Percentiles rank a stretch among this genome's conserved stretches.
Evolutionary conservation across 768 basidiomycete species (phyloP).

Genomic region (Trametes coccinea): DNA sequence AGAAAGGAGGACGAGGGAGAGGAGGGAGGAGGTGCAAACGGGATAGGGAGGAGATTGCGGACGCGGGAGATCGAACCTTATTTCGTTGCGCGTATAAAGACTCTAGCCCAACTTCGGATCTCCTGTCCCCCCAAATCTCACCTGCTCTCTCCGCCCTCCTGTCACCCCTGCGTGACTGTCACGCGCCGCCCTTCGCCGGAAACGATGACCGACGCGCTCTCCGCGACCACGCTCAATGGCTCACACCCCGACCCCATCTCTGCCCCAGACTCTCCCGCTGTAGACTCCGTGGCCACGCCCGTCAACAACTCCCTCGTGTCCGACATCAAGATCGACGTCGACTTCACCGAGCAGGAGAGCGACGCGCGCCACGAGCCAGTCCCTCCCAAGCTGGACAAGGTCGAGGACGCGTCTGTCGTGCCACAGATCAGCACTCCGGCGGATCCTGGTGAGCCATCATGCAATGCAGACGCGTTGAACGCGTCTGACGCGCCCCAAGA

Average conservation of each 20-base stretch:
- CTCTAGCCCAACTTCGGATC: conserved; percentile 61
- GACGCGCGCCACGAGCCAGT: conserved; percentile 65
- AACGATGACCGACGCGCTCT: conserved; percentile 61
- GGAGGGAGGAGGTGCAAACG: conserved; percentile 26
- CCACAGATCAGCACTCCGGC: conserved; percentile 45
- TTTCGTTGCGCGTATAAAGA: conserved; percentile 80
- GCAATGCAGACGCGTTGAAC: conserved; percentile 23
- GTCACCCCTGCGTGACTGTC: conserved; percentile 62
- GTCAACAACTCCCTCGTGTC: conserved; percentile 49
- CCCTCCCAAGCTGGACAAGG: conserved; percentile 46
- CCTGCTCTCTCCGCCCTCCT: conserved; percentile 34
- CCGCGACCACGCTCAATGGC: conserved; percentile 27
- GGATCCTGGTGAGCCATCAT: conserved; percentile 49
- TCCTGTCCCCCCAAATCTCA: conserved; percentile 73
- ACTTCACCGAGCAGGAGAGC: conserved; percentile 63
- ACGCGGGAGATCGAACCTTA: conserved; percentile 84
- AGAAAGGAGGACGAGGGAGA: conserved; percentile 22
- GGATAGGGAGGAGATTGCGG: conserved; percentile 36
- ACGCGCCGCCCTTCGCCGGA: conserved; percentile 46
- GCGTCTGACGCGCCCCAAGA: conserved; percentile 35
- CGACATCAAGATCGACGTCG: conserved; percentile 64
- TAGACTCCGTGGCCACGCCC: conserved; percentile 62
- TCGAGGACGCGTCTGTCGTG: conserved; percentile 45
- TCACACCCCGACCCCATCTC: conserved; percentile 25
- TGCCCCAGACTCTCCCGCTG: conserved; percentile 37